Evolutionary conservation across 1,139 yeast genomes (phyloP).

Genomic region (Yamadazyma atlantica): DNA sequence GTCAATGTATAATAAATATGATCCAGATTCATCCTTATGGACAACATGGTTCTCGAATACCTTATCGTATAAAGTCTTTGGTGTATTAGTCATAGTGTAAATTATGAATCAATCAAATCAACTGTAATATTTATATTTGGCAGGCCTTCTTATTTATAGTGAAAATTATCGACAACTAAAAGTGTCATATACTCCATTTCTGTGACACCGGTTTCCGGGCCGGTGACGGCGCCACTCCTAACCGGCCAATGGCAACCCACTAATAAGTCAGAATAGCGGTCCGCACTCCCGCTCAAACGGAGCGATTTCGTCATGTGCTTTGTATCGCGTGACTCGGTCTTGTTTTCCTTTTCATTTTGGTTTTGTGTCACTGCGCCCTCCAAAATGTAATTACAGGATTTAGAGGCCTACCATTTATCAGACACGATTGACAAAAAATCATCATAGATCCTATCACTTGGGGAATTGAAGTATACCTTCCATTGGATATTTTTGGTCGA

Average conservation of each 20-base stretch:
- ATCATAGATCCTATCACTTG: too few relatives aligned
- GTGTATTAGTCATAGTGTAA: constrained; percentile 27
- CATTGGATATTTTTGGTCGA: not conserved
- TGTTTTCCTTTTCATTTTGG: not conserved
- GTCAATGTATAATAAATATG: constrained; percentile 84
- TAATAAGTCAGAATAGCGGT: constrained; percentile 1
- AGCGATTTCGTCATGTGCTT: not conserved
- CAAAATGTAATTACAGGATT: too few relatives aligned
- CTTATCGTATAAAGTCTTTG: constrained; percentile 88
- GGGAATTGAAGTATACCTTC: too few relatives aligned
- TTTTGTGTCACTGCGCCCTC: not conserved
- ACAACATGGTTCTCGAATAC: constrained; percentile 94
- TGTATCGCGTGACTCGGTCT: not conserved
- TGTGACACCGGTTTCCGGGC: constrained; percentile 2
- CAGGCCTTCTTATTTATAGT: too few relatives aligned
- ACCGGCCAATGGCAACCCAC: not conserved
- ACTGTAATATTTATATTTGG: too few relatives aligned
- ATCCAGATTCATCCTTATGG: constrained; percentile 83
- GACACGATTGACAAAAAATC: too few relatives aligned
- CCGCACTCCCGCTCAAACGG: not conserved
- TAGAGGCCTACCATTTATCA: not conserved
- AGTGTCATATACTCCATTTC: too few relatives aligned
- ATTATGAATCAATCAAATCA: too few relatives aligned
- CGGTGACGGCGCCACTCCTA: not conserved
- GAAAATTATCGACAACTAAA: not conserved